These are phyloP conservation scores for Claviceps maximensis DNA, from an alignment of 2,329 filamentous ascomycete species.

Conservation along the genomic window DNA sequence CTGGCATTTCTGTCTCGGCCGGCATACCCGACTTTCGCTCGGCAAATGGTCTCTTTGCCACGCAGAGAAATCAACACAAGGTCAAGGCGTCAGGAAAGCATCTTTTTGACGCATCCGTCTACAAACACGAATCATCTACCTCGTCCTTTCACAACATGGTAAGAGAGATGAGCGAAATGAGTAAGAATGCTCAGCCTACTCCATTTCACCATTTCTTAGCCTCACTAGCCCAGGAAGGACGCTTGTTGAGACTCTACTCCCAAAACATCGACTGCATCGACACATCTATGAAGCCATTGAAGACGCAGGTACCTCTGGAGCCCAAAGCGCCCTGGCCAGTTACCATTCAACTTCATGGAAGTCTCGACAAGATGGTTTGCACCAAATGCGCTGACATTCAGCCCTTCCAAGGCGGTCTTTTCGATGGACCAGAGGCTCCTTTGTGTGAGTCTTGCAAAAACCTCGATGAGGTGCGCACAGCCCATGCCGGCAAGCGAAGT, in stretches of 20 bases:
- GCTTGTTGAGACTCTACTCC: conserved; percentile 80
- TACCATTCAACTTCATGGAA: conserved; percentile 87
- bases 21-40: conserved; percentile 97
- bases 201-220: conserved; percentile 89
- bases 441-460: conserved; percentile 62
- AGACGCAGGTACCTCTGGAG: conserved; percentile 68
- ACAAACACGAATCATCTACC: conserved; percentile 80
- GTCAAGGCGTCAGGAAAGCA: conserved; percentile 84
- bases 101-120: conserved; percentile 93
- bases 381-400: conserved; percentile 74
- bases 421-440: conserved; percentile 73
- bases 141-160: conserved; percentile 95
- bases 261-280: conserved; percentile 97
- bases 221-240: conserved; percentile 73
- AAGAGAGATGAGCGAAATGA: conserved; percentile 68
- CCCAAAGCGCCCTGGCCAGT: conserved; percentile 82
- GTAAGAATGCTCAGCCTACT: conserved; percentile 66
- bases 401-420: conserved; percentile 65
- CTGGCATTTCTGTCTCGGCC: conserved; percentile 91
- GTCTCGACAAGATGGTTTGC: conserved; percentile 91
- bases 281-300: conserved; percentile 64
- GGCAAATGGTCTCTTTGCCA: conserved; percentile 75
- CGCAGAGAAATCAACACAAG: conserved; percentile 74
- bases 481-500: conserved; percentile 70
- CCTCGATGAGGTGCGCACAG: conserved; percentile 63